phyloP scores from a whole-genome alignment of 352 stramenopile species.

The Thalassiosira oceanica region DNA sequence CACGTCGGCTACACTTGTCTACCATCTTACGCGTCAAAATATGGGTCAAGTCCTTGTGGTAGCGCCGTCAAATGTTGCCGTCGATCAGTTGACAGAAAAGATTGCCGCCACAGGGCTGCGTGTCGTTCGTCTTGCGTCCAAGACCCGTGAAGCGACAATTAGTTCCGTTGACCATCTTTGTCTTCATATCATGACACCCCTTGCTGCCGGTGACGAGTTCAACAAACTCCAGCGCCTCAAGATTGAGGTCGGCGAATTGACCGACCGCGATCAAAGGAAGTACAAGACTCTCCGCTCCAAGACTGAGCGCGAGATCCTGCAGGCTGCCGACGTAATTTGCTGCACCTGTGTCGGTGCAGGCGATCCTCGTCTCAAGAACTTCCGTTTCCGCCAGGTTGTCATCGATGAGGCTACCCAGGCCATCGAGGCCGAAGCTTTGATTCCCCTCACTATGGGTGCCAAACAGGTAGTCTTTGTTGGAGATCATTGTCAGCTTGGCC shows the following conservation, averaged over 20 bases:
- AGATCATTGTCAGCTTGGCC: slow-evolving; percentile 94
- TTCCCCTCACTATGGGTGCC: slow-evolving; percentile 97
- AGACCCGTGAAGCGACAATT: slow-evolving; percentile 90
- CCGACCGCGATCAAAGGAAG: slow-evolving; percentile 94
- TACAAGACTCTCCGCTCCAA: slow-evolving; percentile 89
- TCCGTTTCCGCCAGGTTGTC: slow-evolving; percentile 97
- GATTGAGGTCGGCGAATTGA: slow-evolving; percentile 92
- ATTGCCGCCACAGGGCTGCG: slow-evolving; percentile 96
- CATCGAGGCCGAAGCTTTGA: slow-evolving; percentile 97
- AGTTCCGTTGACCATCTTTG: slow-evolving; percentile 96
- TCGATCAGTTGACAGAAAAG: slow-evolving; percentile 97
- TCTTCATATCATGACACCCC: slow-evolving; percentile 92
- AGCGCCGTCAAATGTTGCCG: slow-evolving; percentile 97
- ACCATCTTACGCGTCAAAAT: slow-evolving; percentile 97
- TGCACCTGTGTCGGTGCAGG: slow-evolving; percentile 97
- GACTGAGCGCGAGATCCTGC: slow-evolving; percentile 92
- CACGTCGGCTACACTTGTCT: slow-evolving; percentile 98
- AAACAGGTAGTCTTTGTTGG: slow-evolving; percentile 99
- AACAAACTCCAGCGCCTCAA: slow-evolving; percentile 89
- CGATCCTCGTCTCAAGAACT: slow-evolving; percentile 96
- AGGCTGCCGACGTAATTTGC: slow-evolving; percentile 98
- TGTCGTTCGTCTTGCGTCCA: slow-evolving; percentile 96
- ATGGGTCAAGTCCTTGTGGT: slow-evolving; percentile 98
- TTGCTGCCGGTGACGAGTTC: slow-evolving; percentile 80
- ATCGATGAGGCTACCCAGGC: slow-evolving; percentile 99